Base-by-base conservation (phyloP, 2,329 filamentous ascomycete species). In the Ophiocordyceps australis region DNA sequence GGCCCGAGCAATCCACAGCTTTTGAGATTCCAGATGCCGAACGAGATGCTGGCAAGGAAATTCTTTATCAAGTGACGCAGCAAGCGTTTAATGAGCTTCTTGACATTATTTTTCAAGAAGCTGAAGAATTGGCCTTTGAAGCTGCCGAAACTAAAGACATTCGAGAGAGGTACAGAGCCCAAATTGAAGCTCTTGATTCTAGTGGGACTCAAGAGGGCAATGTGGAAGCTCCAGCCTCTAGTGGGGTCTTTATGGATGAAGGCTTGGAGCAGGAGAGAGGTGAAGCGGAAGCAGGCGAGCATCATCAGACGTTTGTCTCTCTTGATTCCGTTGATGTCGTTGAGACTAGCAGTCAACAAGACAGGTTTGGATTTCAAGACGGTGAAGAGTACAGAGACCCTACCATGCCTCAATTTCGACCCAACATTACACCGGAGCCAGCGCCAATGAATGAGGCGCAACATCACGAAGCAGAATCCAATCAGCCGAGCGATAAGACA, bases 1-100 rank as follows among this genome's bases (percentile, higher is more conserved):
- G 77, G 7, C 70, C 76, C 9, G 75, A 85, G 45, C 63, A 75
- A 30, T 82, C 74, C 74, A 75, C 74, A 25, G 75, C 75, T 12
- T 74, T 80, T 46, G 77, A 82, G 27, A 73, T 91, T 11, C 77
- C 79, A 1, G 71, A 79, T 35, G 74, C 76, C 1, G 83, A 93
- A 46, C 66, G 65, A 31, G 83, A 93, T 45, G 73, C 81, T 5
- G 82, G 81, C 20, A 81, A 77, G 37, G 82, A 95, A 43, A 77
- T 94, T 4, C 56, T 95, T 2, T 94, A 92, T 41, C 80, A 93
- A 45, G 73, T 91, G 17, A 83, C 81, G 1, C 83, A 94, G 47
- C 78, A 93, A 47, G 49, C 82, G 1, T 81, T 93, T 53, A 94
- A 95, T 41, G 83, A 95, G 49, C 58, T 95, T 3, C 65, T 98